These are phyloP conservation scores for Phascolomyces articulosus DNA, from an alignment of 371 early-diverging fungal genomes.

Conservation along the genomic window DNA sequence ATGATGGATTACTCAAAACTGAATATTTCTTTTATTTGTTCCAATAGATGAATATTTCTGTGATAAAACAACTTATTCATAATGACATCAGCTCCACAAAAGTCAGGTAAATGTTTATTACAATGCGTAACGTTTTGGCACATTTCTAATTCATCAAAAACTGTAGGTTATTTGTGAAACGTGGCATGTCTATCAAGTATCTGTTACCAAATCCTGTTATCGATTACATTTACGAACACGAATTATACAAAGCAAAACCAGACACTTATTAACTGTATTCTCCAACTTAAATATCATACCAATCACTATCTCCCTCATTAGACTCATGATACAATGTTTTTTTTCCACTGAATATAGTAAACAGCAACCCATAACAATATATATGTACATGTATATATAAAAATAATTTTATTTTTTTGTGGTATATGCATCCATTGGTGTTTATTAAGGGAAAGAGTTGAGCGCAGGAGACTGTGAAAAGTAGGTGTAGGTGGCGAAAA, in stretches of 20 bases:
- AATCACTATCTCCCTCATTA: too few species aligned
- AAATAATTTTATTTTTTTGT: too few species aligned
- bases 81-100: constrained; percentile 97
- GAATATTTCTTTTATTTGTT: neutral
- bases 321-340: too few species aligned
- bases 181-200: constrained; percentile 95
- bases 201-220: constrained; percentile 92
- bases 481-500: too few species aligned
- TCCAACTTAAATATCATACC: neutral
- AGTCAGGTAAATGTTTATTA: too few species aligned
- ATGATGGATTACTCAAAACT: neutral
- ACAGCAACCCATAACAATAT: too few species aligned
- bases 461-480: too few species aligned
- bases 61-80: constrained; percentile 94
- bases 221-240: constrained; percentile 81
- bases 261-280: neutral
- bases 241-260: constrained; percentile 61
- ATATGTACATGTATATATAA: neutral
- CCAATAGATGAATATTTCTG: constrained; percentile 84
- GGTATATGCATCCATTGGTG: too few species aligned
- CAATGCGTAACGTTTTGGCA: too few species aligned
- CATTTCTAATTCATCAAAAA: too few species aligned
- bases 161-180: constrained; percentile 91
- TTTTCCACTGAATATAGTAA: too few species aligned
- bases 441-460: too few species aligned